Evolutionary conservation across 2,329 filamentous ascomycete genomes (phyloP), one percentile per base, ranked within the genome.

Genomic region (Pleomassaria siparia): DNA sequence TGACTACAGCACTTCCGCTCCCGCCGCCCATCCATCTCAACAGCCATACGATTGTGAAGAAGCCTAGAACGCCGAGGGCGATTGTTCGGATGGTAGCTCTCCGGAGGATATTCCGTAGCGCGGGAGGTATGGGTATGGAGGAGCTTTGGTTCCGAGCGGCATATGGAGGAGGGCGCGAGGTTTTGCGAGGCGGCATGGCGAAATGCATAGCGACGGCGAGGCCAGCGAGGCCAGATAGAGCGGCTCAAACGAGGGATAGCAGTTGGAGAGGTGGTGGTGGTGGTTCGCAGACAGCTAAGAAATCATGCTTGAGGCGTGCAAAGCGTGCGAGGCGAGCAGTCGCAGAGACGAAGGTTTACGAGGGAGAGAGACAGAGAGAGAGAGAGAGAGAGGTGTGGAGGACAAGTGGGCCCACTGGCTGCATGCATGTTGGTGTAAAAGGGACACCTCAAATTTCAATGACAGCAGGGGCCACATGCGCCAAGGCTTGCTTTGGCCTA

Each of bases 121-220:
- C 70, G 53, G 81, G 70, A n/a, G 66, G 66, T 20, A 68, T 53
- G 9, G 53, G 52, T 30, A 63, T 47, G n/a, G 49, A n/a, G n/a
- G n/a, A 47, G 25, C 50, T 59, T 63, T 83, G 75, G 55, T 80
- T 78, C 63, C 84, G 80, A 40, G 81, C 78, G 55, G 80, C 79
- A 73, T 89, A 92, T 24, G 86, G 85, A 56, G 85, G 83, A 57
- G 87, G 83, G 66, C 87, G 84, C 56, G 88, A 92, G 65, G 82
- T 84, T 75, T 92, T 95, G 71, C 91, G 87, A 63, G 89, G 83
- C 46, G 91, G 91, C 62, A 95, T 85, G 55, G 91, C 90, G 78
- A 92, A 91, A 72, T 96, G 91, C 90, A 96, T 75, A 49, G 54
- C 94, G 59, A n/a, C 7, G 36, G 26, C 20, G 13, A n/a, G 46